These are phyloP conservation scores for Candida montana DNA, from an alignment of 805 yeast species.

Conservation along the genomic window DNA sequence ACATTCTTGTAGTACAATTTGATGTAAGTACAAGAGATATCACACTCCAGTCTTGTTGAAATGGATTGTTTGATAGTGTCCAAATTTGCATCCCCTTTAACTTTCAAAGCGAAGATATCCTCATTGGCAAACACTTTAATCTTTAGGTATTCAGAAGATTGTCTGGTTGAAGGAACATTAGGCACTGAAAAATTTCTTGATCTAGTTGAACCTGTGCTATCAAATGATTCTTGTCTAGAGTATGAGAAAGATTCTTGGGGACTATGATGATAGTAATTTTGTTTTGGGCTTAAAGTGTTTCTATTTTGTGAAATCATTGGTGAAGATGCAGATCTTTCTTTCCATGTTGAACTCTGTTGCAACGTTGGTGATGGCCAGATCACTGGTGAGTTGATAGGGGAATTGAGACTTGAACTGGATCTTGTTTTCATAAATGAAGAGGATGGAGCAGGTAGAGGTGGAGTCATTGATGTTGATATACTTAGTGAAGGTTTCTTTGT, in stretches of 20 bases:
- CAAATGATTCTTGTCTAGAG: neutral
- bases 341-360: constrained; percentile 1
- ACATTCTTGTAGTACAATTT: constrained; percentile 18
- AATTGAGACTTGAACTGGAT: constrained; percentile 1
- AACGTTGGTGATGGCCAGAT: constrained; percentile 22
- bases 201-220: neutral
- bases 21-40: constrained; percentile 7
- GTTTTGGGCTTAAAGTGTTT: neutral
- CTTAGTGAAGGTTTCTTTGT: constrained; percentile 15
- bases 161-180: neutral
- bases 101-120: constrained; percentile 24
- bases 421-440: constrained; percentile 1
- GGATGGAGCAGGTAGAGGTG: constrained; percentile 22
- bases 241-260: neutral
- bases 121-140: constrained; percentile 20
- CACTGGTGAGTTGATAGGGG: constrained; percentile 14
- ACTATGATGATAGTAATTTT: neutral
- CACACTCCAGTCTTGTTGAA: constrained; percentile 22
- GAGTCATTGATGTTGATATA: constrained; percentile 21
- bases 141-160: constrained; percentile 10
- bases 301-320: constrained; percentile 4
- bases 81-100: constrained; percentile 7
- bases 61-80: constrained; percentile 15
- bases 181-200: constrained; percentile 7
- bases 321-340: constrained; percentile 3